These are phyloP conservation scores for Cyberlindnera xylosilytica DNA, from an alignment of 805 yeast genomes.

Conservation along the genomic window DNA sequence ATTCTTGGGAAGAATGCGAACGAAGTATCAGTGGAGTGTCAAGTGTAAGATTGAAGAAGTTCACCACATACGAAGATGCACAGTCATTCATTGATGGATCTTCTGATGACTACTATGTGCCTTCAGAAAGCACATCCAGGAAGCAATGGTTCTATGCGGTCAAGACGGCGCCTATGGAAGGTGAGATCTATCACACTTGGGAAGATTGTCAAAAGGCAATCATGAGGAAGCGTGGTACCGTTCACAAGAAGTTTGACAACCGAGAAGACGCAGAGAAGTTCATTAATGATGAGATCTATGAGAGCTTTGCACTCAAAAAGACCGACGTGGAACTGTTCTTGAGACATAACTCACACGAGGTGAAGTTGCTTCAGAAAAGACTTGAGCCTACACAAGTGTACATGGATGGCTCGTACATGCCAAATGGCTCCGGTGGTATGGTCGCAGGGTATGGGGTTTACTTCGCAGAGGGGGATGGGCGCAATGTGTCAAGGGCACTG, in stretches of 20 bases:
- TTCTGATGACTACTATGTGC: too few relatives aligned
- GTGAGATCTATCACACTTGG: too few relatives aligned
- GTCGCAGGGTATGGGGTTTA: conserved; percentile 69
- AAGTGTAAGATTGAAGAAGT: too few relatives aligned
- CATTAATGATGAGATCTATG: background rate
- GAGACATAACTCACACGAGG: conserved; percentile 4
- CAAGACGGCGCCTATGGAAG: conserved; percentile 4
- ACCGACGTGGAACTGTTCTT: conserved; percentile 3
- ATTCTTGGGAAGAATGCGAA: too few relatives aligned
- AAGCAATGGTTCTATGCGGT: too few relatives aligned
- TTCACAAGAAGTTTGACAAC: conserved; percentile 38
- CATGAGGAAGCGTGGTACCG: conserved; percentile 2
- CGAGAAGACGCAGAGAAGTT: conserved; percentile 5
- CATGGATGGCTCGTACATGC: conserved; percentile 67
- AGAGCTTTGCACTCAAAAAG: background rate
- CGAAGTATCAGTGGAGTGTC: too few relatives aligned
- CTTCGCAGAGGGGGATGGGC: conserved; percentile 51
- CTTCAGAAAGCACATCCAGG: too few relatives aligned
- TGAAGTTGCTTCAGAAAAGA: conserved; percentile 10
- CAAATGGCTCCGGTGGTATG: conserved; percentile 46
- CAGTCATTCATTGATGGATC: too few relatives aligned
- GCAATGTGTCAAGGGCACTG: conserved; percentile 56
- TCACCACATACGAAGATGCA: too few relatives aligned
- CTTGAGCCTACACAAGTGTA: conserved; percentile 36
- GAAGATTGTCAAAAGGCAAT: too few relatives aligned